Conservation (phyloP, 1,284 basidiomycete species). For the Irpex sp. region DNA sequence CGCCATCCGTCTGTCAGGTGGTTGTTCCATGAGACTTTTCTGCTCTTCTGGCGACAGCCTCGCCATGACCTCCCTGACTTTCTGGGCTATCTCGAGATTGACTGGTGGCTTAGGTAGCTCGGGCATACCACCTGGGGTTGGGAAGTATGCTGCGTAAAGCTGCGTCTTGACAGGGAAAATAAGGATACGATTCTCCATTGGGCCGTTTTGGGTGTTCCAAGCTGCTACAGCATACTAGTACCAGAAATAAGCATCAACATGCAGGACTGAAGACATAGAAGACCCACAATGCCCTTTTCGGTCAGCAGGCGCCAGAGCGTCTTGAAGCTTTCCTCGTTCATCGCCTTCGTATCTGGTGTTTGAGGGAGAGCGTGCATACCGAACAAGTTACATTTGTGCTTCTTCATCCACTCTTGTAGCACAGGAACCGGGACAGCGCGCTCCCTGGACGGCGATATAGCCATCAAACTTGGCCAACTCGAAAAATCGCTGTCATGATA, state of each 20-base stretch:
- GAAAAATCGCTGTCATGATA: slow-evolving; percentile 38
- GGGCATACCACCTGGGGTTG: slow-evolving; percentile 54
- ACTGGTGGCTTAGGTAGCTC: slow-evolving; percentile 36
- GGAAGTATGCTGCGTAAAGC: slow-evolving; percentile 53
- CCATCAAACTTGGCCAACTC: slow-evolving; percentile 51
- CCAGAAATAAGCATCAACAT: background rate
- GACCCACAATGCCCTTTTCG: slow-evolving; percentile 40
- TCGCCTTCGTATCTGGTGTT: slow-evolving; percentile 13
- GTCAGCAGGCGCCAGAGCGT: slow-evolving; percentile 38
- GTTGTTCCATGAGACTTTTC: slow-evolving; percentile 7
- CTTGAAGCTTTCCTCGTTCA: slow-evolving; percentile 38
- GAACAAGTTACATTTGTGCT: slow-evolving; percentile 23
- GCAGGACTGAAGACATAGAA: background rate
- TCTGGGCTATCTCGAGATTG: background rate
- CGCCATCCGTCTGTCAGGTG: slow-evolving; percentile 12
- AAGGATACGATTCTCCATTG: slow-evolving; percentile 43
- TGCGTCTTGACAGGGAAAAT: slow-evolving; percentile 41
- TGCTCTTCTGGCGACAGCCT: slow-evolving; percentile 10
- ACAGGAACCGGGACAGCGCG: slow-evolving; percentile 33
- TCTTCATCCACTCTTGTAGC: slow-evolving; percentile 49
- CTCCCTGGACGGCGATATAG: slow-evolving; percentile 41
- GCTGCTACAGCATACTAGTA: slow-evolving; percentile 51
- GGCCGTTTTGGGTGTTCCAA: slow-evolving; percentile 48
- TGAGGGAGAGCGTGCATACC: slow-evolving; percentile 16
- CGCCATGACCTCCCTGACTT: background rate